These are phyloP conservation scores for Scleroderma citrinum DNA, from an alignment of 768 basidiomycete genomes.

Conservation along the genomic window DNA sequence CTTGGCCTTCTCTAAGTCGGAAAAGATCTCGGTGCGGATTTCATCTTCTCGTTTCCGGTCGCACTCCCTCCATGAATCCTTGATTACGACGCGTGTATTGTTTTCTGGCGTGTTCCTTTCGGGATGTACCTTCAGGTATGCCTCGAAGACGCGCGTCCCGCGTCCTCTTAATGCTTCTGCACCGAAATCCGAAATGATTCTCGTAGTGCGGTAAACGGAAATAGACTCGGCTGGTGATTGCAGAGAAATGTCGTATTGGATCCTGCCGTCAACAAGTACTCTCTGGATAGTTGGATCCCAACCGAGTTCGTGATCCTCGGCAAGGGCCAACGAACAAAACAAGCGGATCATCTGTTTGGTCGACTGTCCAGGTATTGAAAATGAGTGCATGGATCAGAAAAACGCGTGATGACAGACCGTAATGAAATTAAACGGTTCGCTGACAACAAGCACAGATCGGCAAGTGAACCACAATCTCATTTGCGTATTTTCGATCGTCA, in stretches of 20 bases:
- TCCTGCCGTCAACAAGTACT: not conserved
- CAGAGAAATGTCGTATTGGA: not conserved
- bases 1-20: not conserved
- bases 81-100: slow-evolving; percentile 2
- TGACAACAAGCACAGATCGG: slow-evolving; percentile 15
- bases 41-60: not conserved
- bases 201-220: not conserved
- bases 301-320: not conserved
- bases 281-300: slow-evolving; percentile 1
- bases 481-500: slow-evolving; percentile 18
- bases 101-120: too few relatives aligned
- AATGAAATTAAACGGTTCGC: slow-evolving; percentile 12
- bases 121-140: too few relatives aligned
- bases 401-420: not conserved
- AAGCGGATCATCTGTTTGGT: not conserved
- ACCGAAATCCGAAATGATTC: not conserved
- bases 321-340: not conserved
- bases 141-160: not conserved
- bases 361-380: not conserved
- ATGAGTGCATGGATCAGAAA: not conserved
- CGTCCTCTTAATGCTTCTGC: not conserved
- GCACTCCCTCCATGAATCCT: slow-evolving; percentile 1
- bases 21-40: not conserved
- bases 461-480: slow-evolving; percentile 24
- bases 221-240: not conserved